Percentiles rank a stretch among this genome's conserved stretches.
Evolutionary conservation across 768 basidiomycete genomes (phyloP).

Genomic region (Mycena haematopus): DNA sequence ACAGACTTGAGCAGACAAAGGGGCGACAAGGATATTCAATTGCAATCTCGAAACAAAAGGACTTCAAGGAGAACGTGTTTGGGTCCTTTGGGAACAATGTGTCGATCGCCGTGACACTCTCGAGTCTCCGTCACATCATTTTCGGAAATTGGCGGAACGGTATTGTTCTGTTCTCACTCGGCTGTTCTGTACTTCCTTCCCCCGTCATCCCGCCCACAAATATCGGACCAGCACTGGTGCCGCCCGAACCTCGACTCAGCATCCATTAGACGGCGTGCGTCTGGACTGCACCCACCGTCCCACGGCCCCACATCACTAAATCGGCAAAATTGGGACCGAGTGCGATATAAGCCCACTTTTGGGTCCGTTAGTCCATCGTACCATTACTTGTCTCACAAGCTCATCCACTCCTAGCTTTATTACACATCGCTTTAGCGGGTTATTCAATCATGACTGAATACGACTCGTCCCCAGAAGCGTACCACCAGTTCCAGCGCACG

Average conservation of each 20-base stretch:
- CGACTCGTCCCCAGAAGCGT: conserved; percentile 52
- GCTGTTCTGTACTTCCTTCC: not conserved
- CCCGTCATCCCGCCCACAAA: not conserved
- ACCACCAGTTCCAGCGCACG: conserved; percentile 42
- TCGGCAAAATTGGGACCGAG: not conserved
- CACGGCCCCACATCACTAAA: conserved; percentile 16
- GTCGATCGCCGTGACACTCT: too few relatives aligned
- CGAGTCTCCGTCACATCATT: not conserved
- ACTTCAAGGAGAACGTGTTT: too few relatives aligned
- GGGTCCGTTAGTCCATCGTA: conserved; percentile 9
- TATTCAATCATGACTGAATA: conserved; percentile 47
- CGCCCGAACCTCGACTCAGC: conserved; percentile 1
- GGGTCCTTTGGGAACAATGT: too few relatives aligned
- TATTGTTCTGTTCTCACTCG: not conserved
- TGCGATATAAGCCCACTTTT: conserved; percentile 8
- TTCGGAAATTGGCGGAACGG: not conserved
- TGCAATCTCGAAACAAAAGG: too few relatives aligned
- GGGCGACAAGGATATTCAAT: too few relatives aligned
- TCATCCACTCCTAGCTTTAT: not conserved
- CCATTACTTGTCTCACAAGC: not conserved
- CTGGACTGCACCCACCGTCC: conserved; percentile 2
- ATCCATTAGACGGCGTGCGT: conserved; percentile 2
- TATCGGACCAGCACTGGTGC: conserved; percentile 8
- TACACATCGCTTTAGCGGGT: not conserved
- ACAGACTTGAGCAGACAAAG: too few relatives aligned